A percentile compares a stretch with the other conserved stretches of the same genome.
These are phyloP conservation scores for Tulasnella sp. DNA, from an alignment of 768 basidiomycete genomes.

Conservation along the genomic window DNA sequence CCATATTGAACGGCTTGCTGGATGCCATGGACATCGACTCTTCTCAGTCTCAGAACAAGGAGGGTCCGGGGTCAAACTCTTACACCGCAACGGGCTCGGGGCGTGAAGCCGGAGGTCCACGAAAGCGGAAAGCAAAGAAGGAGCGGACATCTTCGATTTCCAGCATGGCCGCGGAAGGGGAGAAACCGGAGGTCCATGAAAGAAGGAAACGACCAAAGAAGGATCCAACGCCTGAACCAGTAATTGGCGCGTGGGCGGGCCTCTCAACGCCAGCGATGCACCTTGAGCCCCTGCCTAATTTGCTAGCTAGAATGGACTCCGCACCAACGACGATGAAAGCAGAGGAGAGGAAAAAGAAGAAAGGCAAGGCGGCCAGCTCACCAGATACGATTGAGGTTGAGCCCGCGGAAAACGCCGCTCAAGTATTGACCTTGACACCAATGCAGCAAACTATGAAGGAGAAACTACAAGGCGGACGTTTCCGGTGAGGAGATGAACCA, in stretches of 20 bases:
- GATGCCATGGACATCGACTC: slow-evolving; percentile 3
- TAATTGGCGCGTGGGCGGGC: not conserved
- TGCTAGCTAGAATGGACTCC: not conserved
- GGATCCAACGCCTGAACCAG: not conserved
- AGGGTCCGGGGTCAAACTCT: not conserved
- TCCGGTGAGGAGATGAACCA: slow-evolving; percentile 56
- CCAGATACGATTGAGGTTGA: not conserved
- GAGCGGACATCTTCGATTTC: not conserved
- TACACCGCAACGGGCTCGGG: not conserved
- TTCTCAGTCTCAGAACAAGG: not conserved
- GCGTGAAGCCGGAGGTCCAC: not conserved
- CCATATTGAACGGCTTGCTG: not conserved
- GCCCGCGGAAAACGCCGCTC: not conserved
- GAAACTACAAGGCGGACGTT: slow-evolving; percentile 75
- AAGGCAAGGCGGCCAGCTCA: not conserved
- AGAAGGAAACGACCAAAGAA: not conserved
- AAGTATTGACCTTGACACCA: slow-evolving; percentile 42
- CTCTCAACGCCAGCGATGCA: not conserved
- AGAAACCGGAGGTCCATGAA: not conserved
- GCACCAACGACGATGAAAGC: not conserved
- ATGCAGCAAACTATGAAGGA: slow-evolving; percentile 71
- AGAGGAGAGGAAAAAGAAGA: not conserved
- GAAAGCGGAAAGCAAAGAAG: not conserved
- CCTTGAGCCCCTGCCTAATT: not conserved
- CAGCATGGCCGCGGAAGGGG: not conserved